Base-by-base conservation (phyloP, 164 flowering plant species). In the Nelumbo lutea region DNA sequence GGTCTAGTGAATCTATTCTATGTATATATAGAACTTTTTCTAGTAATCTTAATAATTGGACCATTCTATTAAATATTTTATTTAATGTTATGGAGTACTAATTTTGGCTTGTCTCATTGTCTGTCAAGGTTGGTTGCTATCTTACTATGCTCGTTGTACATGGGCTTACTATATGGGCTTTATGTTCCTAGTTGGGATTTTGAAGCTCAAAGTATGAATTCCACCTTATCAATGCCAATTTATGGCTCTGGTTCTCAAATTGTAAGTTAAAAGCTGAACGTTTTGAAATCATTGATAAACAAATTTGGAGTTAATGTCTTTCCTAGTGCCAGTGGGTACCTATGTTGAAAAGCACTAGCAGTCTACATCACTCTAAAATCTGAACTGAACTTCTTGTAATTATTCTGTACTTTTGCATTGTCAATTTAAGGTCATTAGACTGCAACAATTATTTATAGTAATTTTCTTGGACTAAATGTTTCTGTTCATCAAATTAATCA, bases 171-270 rank as follows among this genome's bases (percentile, higher is more conserved):
- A 41, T 87, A 87, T 81, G 90, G 87, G 40, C 87, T 90, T 59
- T 86, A 80, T 81, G 90, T 90, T 76, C 92, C 94, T 61, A 66
- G 79, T 69, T 90, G 94, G 97, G 70, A 80, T 39, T 87, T 77
- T 79, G 82, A 78, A 63, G 73, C 70, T 76, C 69, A 79, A 61
- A 73, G 66, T 66, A 60, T 60, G 55, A 74, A 66, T 58, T 51
- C 70, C 53, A 46, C 67, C 50, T 76, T 68, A 42, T 52, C 65
- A 38, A 9, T 43, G 42, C 67, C 71, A 50, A 70, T 47, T 13
- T 42, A 74, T 78, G 78, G 71, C 69, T 71, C 87, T 64, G 67
- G 61, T 42, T 59, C 62, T 79, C 78, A 81, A 76, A 77, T 70
- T 78, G 90, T 89, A 74, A 85, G 90, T 83, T 70, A 67, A 43